These are phyloP conservation scores for Cystobasidium pallidum DNA, from an alignment of 1,284 basidiomycete species.

Conservation along the genomic window DNA sequence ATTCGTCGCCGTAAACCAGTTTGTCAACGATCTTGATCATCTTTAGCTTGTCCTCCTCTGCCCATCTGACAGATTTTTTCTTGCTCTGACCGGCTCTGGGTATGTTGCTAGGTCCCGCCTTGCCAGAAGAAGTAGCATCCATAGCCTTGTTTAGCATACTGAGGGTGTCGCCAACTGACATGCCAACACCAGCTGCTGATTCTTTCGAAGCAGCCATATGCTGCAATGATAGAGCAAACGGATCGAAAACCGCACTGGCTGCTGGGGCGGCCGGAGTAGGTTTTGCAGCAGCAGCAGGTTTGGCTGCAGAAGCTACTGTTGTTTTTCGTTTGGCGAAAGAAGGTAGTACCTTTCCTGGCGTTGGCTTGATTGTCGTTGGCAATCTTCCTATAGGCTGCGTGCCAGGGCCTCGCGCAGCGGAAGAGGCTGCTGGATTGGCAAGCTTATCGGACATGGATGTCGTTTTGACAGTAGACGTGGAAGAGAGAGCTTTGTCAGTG, in stretches of 20 bases:
- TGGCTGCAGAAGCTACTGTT: background rate
- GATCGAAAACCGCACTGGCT: conserved; percentile 34
- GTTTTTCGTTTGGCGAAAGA: conserved; percentile 39
- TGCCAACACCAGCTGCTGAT: conserved; percentile 26
- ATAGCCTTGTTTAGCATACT: conserved; percentile 38
- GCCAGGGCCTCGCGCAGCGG: background rate
- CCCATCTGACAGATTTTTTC: conserved; percentile 43
- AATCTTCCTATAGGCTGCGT: conserved; percentile 16
- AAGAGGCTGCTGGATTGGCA: background rate
- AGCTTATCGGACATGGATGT: background rate
- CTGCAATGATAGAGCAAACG: conserved; percentile 37
- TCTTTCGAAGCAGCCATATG: conserved; percentile 38
- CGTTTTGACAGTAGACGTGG: background rate
- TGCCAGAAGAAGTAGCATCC: conserved; percentile 8
- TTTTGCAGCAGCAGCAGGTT: conserved; percentile 4
- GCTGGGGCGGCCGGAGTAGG: conserved; percentile 8
- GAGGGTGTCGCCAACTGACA: conserved; percentile 36
- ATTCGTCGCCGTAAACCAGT: conserved; percentile 41
- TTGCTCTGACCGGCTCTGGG: conserved; percentile 35
- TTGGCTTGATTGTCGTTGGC: conserved; percentile 31
- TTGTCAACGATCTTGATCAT: conserved; percentile 33
- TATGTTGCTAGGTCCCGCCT: background rate
- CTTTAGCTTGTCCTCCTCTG: conserved; percentile 28
- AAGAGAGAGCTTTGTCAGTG: background rate
- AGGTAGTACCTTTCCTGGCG: conserved; percentile 25